Percentiles rank a stretch among this genome's conserved stretches.
These are phyloP conservation scores for Cadophora sp. DNA, from an alignment of 2,329 filamentous ascomycete species.

Conservation along the genomic window DNA sequence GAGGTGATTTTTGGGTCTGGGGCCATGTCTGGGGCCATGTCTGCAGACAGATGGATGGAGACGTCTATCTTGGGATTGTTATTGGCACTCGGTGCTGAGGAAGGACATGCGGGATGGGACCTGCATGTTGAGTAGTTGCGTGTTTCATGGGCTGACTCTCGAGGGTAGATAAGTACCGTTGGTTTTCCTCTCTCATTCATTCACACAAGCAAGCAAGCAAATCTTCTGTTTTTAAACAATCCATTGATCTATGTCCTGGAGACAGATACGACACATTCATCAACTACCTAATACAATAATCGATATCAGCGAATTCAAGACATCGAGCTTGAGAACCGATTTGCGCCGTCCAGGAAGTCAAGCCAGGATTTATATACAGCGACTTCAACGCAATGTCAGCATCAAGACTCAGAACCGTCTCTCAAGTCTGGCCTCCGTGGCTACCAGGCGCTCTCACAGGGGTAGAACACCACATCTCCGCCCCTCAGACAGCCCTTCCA, in stretches of 20 bases:
- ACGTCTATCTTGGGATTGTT: background rate
- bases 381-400: conserved; percentile 17
- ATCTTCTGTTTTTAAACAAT: background rate
- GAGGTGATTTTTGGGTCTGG: conserved; percentile 5
- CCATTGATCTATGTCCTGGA: conserved; percentile 3
- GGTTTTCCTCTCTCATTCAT: background rate
- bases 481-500: conserved; percentile 17
- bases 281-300: conserved; percentile 5
- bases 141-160: conserved; percentile 12
- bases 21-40: background rate
- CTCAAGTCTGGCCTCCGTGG: conserved; percentile 32
- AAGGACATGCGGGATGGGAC: background rate
- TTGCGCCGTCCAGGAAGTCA: background rate
- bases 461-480: conserved; percentile 20
- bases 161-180: conserved; percentile 1
- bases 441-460: conserved; percentile 26
- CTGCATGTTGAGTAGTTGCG: conserved; percentile 1
- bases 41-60: background rate
- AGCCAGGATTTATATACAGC: background rate
- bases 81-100: conserved; percentile 5
- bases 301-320: background rate
- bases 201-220: background rate
- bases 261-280: background rate
- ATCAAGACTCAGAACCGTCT: conserved; percentile 17
- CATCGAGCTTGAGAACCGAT: background rate